Conservation (phyloP, 768 basidiomycete species). For the Trametes meyenii region DNA sequence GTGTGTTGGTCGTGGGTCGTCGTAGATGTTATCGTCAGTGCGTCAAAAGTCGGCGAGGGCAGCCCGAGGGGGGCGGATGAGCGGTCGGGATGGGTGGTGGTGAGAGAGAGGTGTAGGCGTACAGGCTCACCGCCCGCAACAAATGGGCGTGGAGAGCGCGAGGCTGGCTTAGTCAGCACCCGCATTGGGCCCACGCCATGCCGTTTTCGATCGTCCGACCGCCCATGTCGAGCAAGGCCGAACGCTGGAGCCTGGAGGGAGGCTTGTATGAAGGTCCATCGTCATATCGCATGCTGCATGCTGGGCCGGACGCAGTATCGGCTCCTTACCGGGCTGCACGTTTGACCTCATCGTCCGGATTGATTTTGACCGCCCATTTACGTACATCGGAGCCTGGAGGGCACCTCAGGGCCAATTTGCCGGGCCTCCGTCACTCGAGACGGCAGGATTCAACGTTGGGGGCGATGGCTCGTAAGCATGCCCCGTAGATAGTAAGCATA, state of each 20-base stretch:
- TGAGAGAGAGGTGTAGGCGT: slow-evolving; percentile 11
- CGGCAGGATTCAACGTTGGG: too few species aligned
- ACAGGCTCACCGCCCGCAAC: slow-evolving; percentile 8
- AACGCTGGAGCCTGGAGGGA: not conserved
- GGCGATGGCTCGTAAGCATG: too few species aligned
- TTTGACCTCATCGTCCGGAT: not conserved
- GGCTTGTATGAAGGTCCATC: not conserved
- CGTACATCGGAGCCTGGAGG: slow-evolving; percentile 1
- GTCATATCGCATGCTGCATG: not conserved
- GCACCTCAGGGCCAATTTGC: too few species aligned
- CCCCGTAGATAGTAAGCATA: not conserved
- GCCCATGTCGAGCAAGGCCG: not conserved
- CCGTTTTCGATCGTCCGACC: not conserved
- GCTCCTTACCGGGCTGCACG: not conserved
- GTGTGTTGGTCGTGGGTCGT: slow-evolving; percentile 2
- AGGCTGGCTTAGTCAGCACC: slow-evolving; percentile 23
- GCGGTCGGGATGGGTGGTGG: not conserved
- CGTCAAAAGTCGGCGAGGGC: not conserved
- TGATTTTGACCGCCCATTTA: slow-evolving; percentile 2
- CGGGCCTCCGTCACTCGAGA: not conserved
- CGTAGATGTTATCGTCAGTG: slow-evolving; percentile 8
- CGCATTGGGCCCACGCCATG: slow-evolving; percentile 6
- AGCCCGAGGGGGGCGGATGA: not conserved
- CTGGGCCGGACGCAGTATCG: not conserved
- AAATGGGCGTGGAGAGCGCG: slow-evolving; percentile 23